phyloP scores from a whole-genome alignment of 139 green algal genomes.

The Cymbomonas tetramitiformis region DNA sequence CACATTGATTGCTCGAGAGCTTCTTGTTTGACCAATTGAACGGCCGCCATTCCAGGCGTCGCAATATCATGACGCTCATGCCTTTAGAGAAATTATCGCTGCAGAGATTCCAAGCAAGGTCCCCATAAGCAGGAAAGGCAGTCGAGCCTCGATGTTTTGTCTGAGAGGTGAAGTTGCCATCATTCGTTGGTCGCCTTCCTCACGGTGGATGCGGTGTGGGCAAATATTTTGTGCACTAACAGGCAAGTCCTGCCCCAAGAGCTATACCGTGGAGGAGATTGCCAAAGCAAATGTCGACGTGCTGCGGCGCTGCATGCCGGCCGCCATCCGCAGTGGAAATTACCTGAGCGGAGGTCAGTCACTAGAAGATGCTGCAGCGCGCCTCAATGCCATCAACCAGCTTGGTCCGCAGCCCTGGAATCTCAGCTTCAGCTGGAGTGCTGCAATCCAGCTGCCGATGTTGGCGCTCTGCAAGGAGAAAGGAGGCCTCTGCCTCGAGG shows the following conservation, averaged over 20 bases:
- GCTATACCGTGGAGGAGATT: slow-evolving; percentile 39
- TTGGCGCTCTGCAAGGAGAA: slow-evolving; percentile 32
- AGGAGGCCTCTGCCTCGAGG: slow-evolving; percentile 13
- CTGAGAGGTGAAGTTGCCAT: no score
- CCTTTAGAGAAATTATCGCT: no score
- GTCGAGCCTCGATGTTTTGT: no score
- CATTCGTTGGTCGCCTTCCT: no score
- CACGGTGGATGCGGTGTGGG: no score
- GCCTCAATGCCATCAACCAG: slow-evolving; percentile 31
- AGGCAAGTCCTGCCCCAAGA: slow-evolving; percentile 29
- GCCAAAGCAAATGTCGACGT: slow-evolving; percentile 29
- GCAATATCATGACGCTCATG: no score
- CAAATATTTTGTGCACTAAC: no score
- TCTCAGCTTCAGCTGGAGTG: slow-evolving; percentile 34
- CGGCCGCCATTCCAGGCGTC: no score
- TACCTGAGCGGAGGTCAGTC: slow-evolving; percentile 37
- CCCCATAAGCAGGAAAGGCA: no score
- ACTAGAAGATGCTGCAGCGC: slow-evolving; percentile 29
- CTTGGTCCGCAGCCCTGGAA: slow-evolving; percentile 27
- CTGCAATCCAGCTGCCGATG: slow-evolving; percentile 35
- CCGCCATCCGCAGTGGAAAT: slow-evolving; percentile 31
- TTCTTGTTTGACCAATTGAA: no score
- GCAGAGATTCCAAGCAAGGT: no score
- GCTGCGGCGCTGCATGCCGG: slow-evolving; percentile 27
- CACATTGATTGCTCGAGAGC: no score